A percentile compares a stretch with the other conserved stretches of the same genome.
These are phyloP conservation scores for Coniosporium tulheliwenetii DNA, from an alignment of 2,329 filamentous ascomycete genomes.

Conservation along the genomic window DNA sequence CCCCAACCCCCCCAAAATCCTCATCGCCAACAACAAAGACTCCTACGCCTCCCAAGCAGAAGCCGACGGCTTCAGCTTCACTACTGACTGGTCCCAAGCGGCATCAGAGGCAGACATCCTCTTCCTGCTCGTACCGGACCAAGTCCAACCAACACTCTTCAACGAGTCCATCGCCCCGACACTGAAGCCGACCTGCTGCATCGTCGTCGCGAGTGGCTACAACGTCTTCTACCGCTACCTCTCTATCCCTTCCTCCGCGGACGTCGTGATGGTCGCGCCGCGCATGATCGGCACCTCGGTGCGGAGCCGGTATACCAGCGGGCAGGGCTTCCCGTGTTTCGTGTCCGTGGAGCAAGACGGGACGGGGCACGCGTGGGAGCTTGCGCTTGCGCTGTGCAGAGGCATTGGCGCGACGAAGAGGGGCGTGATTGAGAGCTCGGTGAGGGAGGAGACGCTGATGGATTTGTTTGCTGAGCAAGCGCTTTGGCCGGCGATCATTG, in stretches of 20 bases:
- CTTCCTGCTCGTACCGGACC: conserved; percentile 7
- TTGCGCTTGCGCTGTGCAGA: no score
- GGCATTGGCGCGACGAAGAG: no score
- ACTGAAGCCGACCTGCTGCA: conserved; percentile 4
- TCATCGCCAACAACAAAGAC: conserved; percentile 4
- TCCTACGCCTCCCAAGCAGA: conserved; percentile 4
- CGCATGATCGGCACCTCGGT: conserved; percentile 6
- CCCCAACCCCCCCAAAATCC: conserved; percentile 1
- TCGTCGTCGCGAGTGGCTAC: conserved; percentile 6
- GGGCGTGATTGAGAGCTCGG: no score
- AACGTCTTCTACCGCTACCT: conserved; percentile 8
- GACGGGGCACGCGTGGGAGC: no score
- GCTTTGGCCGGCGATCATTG: no score
- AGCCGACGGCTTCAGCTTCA: conserved; percentile 5
- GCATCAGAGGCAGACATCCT: conserved; percentile 6
- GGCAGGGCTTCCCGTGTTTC: no score
- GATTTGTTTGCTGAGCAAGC: no score
- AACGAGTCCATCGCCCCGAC: conserved; percentile 5
- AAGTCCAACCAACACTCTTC: conserved; percentile 7
- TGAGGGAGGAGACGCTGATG: no score
- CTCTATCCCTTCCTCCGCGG: conserved; percentile 2
- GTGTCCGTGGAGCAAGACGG: no score
- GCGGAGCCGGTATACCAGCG: conserved; percentile 2
- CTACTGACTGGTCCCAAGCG: conserved; percentile 4
- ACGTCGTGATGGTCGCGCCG: conserved; percentile 7